Base-by-base conservation (phyloP, 345 rosid species). In the Diplotaxis tenuifolia region DNA sequence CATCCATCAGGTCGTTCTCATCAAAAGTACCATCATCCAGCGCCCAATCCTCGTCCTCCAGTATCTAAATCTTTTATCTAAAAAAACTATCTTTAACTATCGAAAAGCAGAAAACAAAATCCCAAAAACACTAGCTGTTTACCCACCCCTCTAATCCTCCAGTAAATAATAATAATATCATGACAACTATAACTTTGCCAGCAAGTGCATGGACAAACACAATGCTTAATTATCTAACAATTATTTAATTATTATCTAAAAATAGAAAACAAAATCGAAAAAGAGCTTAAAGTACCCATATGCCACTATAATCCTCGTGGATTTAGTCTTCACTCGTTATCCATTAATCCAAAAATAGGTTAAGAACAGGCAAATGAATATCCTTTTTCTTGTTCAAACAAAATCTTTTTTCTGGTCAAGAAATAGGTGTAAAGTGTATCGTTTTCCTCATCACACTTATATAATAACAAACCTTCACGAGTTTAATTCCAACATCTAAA, bases 321-420 rank as follows among this genome's bases (percentile, higher is more conserved):
- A 76, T 76, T 65, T 76, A 67, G 80, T 76, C 80, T 16, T 56
- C 54, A 63, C 31, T 70, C 62, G 11, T 64, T 70, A 70, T 76
- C 80, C 71, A 70, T 19, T 49, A 47, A 65, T 70, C 80, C 72
- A 31, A 76, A 76, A 74, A 67, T 74, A 74, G 73, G 2, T 22
- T 20, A 1, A 66, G 21, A 52, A 76, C 25, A 29, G 21, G 53
- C 63, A 75, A 75, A 62, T 7, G 28, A 19, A 14, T 68, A 62
- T 62, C 28, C 14, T 16, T 52, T 34, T 31, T 59, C 23, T 36
- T 28, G 20, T 75, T 54, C 21, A 5, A 75, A 55, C 61, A 70
- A 70, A 50, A 76, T 76, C 61, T 65, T 59, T 45, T 56, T 56
- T 64, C 28, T 25, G 25, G 31, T 62, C 52, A 75, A 52, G 53